Conservation (phyloP, 225 moss, liverwort and hornwort species). For the Takakia lepidozioides region DNA sequence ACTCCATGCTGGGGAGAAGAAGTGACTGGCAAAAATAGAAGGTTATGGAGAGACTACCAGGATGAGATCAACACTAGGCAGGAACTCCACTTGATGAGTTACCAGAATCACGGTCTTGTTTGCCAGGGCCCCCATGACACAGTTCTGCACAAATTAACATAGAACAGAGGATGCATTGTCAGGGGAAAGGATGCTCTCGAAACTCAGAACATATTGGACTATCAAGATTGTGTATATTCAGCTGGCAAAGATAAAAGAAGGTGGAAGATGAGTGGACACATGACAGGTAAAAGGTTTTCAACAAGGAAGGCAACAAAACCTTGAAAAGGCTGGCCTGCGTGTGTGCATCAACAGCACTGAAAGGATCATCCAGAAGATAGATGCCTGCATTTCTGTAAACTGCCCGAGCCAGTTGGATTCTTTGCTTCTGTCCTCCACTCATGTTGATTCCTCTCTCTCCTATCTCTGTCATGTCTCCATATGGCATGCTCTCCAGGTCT, state of each 20-base stretch:
- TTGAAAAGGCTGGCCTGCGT: constrained; percentile 41
- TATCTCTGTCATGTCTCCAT: constrained; percentile 45
- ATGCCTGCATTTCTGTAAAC: constrained; percentile 38
- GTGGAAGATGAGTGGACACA: no score
- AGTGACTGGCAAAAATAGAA: no score
- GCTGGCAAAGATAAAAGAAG: no score
- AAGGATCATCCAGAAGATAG: no score
- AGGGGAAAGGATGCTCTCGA: no score
- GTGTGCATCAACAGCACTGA: constrained; percentile 58
- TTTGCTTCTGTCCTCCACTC: no score
- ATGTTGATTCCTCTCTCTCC: constrained; percentile 54
- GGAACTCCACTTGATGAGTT: constrained; percentile 49
- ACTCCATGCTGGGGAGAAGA: no score
- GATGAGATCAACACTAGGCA: constrained; percentile 25
- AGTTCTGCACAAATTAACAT: constrained; percentile 14
- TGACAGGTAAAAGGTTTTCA: no score
- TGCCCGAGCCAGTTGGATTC: constrained; percentile 47
- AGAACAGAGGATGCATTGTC: not conserved
- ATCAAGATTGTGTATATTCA: no score
- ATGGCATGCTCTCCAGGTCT: constrained; percentile 25
- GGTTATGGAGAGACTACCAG: no score
- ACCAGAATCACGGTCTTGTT: constrained; percentile 39
- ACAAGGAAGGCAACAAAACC: constrained; percentile 11
- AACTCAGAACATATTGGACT: no score
- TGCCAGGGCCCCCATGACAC: constrained; percentile 32